A percentile compares a stretch with the other conserved stretches of the same genome.
Conservation (phyloP, 2,329 filamentous ascomycete species). For the Teratosphaeria zuluensis region DNA sequence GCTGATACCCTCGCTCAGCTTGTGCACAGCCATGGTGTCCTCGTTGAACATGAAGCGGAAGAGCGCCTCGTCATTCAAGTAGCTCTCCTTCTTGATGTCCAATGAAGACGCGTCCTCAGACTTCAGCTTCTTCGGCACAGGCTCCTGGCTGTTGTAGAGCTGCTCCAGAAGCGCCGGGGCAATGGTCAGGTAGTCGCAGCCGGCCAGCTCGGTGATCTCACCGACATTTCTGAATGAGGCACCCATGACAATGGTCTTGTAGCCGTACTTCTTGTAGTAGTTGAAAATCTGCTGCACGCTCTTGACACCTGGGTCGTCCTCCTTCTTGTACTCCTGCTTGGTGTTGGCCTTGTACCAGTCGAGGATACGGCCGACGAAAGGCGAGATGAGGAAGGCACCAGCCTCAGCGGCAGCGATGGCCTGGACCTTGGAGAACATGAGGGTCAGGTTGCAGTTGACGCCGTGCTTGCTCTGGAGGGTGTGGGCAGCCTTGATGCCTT, state of each 20-base stretch:
- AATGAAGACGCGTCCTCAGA: conserved; percentile 54
- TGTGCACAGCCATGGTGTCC: conserved; percentile 98
- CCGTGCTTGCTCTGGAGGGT: conserved; percentile 92
- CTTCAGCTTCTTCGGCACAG: conserved; percentile 89
- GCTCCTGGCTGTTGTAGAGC: conserved; percentile 70
- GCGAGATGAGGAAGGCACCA: conserved; percentile 92
- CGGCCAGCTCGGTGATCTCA: conserved; percentile 96
- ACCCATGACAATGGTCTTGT: conserved; percentile 99
- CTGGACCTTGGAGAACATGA: conserved; percentile 95
- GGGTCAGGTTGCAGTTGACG: conserved; percentile 97
- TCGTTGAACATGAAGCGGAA: conserved; percentile 99
- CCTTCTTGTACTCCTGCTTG: conserved; percentile 84
- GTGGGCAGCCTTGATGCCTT: conserved; percentile 97
- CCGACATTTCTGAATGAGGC: conserved; percentile 93
- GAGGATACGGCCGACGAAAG: conserved; percentile 97
- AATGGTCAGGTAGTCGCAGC: conserved; percentile 98
- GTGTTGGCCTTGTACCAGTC: conserved; percentile 97
- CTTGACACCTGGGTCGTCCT: conserved; percentile 93
- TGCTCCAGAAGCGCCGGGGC: conserved; percentile 91
- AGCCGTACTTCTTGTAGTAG: conserved; percentile 99
- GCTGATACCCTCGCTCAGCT: conserved; percentile 98
- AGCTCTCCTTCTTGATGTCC: conserved; percentile 77
- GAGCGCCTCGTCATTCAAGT: conserved; percentile 76
- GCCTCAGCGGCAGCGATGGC: conserved; percentile 95
- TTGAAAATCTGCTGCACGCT: conserved; percentile 93